Evolutionary conservation across 2,329 filamentous ascomycete species (phyloP), one percentile per base, ranked within the genome.

Genomic region (Daldinia eschscholtzii): DNA sequence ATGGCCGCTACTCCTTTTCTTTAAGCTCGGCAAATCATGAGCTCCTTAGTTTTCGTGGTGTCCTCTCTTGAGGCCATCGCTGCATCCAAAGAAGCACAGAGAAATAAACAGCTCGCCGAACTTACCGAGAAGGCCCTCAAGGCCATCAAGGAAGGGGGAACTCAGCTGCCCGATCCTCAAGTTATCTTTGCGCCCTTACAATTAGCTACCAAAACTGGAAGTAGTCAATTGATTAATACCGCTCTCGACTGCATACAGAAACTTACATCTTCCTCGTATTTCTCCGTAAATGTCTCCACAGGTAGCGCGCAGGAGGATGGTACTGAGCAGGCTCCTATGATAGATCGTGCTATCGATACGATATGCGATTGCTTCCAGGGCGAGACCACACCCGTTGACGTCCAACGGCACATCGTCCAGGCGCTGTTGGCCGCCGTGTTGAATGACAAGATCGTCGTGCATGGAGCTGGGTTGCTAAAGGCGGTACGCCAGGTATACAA

Each of bases 321-420:
- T 48, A 76, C 80, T 66, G 80, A 80, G 60, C 83, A 84, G 44
- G 85, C 92, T 3, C 94, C 95, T 15, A 85, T 99, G 73, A 99
- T 99, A 78, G 97, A 99, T 82, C 89, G 95, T 72, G 96, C 97
- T 66, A 99, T 99, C 77, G 97, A 99, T 81, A 97, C 96, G 39
- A 99, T 99, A 84, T 99, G 96, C 85, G 95, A 98, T 79, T 99
- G 96, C 80, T 99, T 99, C 79, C 94, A 98, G 79, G 95, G 96
- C 78, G 96, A 99, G 82, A 93, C 93, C 1, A 99, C 97, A 0
- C 91, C 93, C 3, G 88, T 92, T 59, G 95, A 98, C 80, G 92
- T 98, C 55, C 96, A 99, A 81, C 88, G 98, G 75, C 96, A 99
- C 82, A 99, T 99, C 74, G 93, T 99, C 79, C 98, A 99, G 83